A percentile compares a stretch with the other conserved stretches of the same genome.
Evolutionary conservation across 1,284 basidiomycete genomes (phyloP).

Genomic region (Pholiota adiposa): DNA sequence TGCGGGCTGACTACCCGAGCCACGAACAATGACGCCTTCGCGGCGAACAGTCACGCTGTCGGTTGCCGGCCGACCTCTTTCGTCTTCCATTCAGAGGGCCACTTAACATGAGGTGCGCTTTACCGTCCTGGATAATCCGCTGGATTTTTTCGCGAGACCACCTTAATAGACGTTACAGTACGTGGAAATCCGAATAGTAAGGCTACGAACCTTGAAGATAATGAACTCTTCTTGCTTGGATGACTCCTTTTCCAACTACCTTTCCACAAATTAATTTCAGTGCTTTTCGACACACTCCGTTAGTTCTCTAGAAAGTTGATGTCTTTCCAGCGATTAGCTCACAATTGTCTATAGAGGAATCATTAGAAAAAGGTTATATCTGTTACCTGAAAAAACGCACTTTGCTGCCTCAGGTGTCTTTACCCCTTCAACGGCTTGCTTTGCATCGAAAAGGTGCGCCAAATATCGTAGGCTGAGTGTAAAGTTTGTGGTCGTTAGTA

Average conservation of each 20-base stretch:
- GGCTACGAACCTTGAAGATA: slow-evolving; percentile 78
- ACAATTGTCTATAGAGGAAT: slow-evolving; percentile 54
- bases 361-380: neutral
- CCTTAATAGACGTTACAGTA: slow-evolving; percentile 42
- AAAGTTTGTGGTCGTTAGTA: slow-evolving; percentile 85
- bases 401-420: slow-evolving; percentile 50
- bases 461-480: slow-evolving; percentile 90
- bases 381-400: slow-evolving; percentile 44
- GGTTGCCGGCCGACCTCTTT: slow-evolving; percentile 80
- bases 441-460: slow-evolving; percentile 74
- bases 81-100: slow-evolving; percentile 90
- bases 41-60: too few relatives aligned
- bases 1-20: too few relatives aligned
- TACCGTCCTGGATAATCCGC: slow-evolving; percentile 96
- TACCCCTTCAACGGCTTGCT: slow-evolving; percentile 62
- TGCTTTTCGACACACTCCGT: slow-evolving; percentile 72
- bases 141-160: slow-evolving; percentile 93
- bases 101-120: slow-evolving; percentile 97
- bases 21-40: too few relatives aligned
- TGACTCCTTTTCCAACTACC: slow-evolving; percentile 71
- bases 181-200: slow-evolving; percentile 12
- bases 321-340: slow-evolving; percentile 49
- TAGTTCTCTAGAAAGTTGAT: slow-evolving; percentile 54
- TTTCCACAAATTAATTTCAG: slow-evolving; percentile 82
- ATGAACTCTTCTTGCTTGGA: slow-evolving; percentile 93